phyloP scores from a whole-genome alignment of 2,329 filamentous ascomycete species.

The Neofusicoccum cordaticola region DNA sequence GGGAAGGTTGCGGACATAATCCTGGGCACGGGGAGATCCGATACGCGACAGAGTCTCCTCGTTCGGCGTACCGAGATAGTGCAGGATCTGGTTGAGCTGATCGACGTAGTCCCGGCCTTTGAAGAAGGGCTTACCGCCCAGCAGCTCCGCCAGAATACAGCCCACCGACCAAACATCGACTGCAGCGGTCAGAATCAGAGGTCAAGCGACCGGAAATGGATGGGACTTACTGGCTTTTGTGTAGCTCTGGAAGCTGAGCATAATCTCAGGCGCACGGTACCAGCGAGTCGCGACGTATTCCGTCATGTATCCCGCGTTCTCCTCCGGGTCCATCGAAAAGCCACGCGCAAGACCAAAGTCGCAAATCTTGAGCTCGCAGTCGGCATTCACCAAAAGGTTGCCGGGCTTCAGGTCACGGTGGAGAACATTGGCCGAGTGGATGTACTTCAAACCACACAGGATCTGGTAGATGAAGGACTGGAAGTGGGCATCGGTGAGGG shows the following conservation, averaged over 20 bases:
- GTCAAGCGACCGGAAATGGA: not conserved
- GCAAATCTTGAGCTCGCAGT: conserved; percentile 98
- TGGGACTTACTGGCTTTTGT: conserved; percentile 95
- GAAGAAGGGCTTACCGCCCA: conserved; percentile 96
- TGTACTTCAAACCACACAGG: conserved; percentile 96
- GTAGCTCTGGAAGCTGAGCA: conserved; percentile 99
- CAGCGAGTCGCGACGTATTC: conserved; percentile 98
- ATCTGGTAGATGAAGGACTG: conserved; percentile 99
- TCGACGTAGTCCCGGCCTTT: conserved; percentile 99
- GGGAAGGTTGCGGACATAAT: conserved; percentile 95
- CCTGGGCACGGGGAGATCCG: conserved; percentile 90
- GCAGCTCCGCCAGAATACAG: conserved; percentile 92
- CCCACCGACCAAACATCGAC: conserved; percentile 99
- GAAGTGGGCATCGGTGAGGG: conserved; percentile 96
- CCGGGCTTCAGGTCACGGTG: conserved; percentile 97
- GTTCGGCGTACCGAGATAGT: conserved; percentile 94
- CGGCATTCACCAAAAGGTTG: conserved; percentile 95
- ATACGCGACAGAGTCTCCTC: conserved; percentile 93
- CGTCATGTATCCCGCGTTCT: conserved; percentile 99
- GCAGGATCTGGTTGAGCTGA: conserved; percentile 97
- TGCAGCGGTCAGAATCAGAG: conserved; percentile 37
- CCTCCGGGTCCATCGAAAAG: conserved; percentile 94
- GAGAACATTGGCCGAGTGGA: conserved; percentile 96
- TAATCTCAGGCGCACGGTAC: conserved; percentile 98
- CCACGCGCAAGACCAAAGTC: conserved; percentile 96